A percentile compares a stretch with the other conserved stretches of the same genome.
These are phyloP conservation scores for Chytriomyces hyalinus DNA, from an alignment of 192 early-diverging fungal genomes.

Conservation along the genomic window DNA sequence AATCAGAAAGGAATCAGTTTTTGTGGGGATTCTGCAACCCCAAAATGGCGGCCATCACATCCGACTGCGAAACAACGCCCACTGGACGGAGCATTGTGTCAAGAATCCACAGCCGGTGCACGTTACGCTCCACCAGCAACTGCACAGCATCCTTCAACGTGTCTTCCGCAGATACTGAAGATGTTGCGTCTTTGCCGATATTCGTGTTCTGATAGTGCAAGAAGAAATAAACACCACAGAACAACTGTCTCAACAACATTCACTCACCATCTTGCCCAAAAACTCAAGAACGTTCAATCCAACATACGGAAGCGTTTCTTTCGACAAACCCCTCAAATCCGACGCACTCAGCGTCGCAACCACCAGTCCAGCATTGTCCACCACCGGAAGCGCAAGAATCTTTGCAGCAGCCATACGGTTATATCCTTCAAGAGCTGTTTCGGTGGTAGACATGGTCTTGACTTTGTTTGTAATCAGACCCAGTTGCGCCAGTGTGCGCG, in stretches of 20 bases:
- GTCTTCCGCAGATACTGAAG: conserved; percentile 30
- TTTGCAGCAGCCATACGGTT: conserved; percentile 56
- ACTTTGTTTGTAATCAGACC: conserved; percentile 33
- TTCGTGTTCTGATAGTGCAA: conserved; percentile 1
- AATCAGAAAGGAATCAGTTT: not conserved
- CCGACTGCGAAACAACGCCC: conserved; percentile 63
- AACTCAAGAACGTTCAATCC: conserved; percentile 56
- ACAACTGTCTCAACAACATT: not conserved
- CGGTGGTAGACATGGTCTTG: conserved; percentile 43
- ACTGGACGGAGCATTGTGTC: conserved; percentile 42
- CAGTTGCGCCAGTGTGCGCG: conserved; percentile 44
- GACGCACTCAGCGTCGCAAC: conserved; percentile 54
- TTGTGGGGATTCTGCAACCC: conserved; percentile 22
- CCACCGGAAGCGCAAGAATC: conserved; percentile 61
- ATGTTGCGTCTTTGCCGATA: not conserved
- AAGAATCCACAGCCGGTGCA: conserved; percentile 68
- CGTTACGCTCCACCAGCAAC: conserved; percentile 44
- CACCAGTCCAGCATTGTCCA: conserved; percentile 52
- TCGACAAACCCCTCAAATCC: conserved; percentile 58
- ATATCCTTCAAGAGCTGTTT: conserved; percentile 60
- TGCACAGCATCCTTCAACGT: conserved; percentile 49
- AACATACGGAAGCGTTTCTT: conserved; percentile 49
- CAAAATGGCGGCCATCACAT: conserved; percentile 54
- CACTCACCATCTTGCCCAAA: conserved; percentile 52
- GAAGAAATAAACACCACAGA: not conserved